A percentile compares a stretch with the other conserved stretches of the same genome.
Evolutionary conservation across 306 rosid species (phyloP).

Genomic region (Pyrus communis): DNA sequence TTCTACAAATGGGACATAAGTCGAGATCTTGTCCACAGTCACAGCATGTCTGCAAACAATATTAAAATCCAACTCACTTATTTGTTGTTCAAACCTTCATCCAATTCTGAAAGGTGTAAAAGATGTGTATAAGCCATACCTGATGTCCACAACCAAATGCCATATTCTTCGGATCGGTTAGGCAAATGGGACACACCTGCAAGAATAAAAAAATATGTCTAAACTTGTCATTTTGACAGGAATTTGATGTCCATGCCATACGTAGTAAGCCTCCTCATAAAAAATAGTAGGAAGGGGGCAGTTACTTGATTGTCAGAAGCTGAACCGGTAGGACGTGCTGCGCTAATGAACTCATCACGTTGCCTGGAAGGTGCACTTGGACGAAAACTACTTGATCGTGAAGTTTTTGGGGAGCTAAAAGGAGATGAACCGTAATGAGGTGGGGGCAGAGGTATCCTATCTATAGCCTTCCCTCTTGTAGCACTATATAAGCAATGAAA

Average conservation of each 20-base stretch:
- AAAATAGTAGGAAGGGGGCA: constrained; percentile 9
- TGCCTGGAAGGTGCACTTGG: constrained; percentile 53
- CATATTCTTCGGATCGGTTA: constrained; percentile 57
- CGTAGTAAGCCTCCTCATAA: background rate
- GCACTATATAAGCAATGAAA: constrained; percentile 29
- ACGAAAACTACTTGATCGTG: constrained; percentile 36
- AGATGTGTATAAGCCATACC: constrained; percentile 34
- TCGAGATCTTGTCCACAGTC: constrained; percentile 75
- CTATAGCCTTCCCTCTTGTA: constrained; percentile 55
- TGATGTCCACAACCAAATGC: constrained; percentile 97
- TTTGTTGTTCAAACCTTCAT: constrained; percentile 1
- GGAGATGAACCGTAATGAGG: constrained; percentile 69
- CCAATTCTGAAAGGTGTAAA: background rate
- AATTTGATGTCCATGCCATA: background rate
- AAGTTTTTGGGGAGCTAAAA: constrained; percentile 34
- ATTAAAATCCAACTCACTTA: background rate
- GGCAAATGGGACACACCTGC: constrained; percentile 84
- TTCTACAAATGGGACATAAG: constrained; percentile 82
- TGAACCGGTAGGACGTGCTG: constrained; percentile 28
- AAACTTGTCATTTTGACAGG: background rate
- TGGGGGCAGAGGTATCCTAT: constrained; percentile 82
- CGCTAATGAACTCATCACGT: constrained; percentile 14
- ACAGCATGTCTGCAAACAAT: constrained; percentile 70
- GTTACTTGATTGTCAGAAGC: constrained; percentile 66
- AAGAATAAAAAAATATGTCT: constrained; percentile 9